phyloP scores from a whole-genome alignment of 495 filamentous ascomycete genomes.

The Aspergillus baeticus region DNA sequence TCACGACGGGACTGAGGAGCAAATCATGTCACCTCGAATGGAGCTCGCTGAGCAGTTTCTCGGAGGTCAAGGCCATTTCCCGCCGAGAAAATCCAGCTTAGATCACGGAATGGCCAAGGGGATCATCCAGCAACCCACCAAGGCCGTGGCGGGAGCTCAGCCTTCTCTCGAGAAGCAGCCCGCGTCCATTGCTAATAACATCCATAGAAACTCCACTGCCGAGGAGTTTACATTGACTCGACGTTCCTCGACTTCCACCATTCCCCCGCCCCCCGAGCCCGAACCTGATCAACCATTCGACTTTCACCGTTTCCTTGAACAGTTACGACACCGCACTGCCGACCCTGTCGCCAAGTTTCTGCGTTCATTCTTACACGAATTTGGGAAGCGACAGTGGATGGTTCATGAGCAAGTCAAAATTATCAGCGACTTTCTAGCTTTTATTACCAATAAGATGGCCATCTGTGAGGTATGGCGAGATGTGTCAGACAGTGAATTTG shows the following conservation, averaged over 20 bases:
- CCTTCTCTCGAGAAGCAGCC: conserved; percentile 22
- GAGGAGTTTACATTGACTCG: conserved; percentile 45
- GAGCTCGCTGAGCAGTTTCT: conserved; percentile 71
- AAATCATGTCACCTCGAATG: conserved; percentile 79
- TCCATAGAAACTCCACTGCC: conserved; percentile 19
- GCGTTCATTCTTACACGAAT: conserved; percentile 89
- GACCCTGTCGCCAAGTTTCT: conserved; percentile 96
- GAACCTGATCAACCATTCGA: conserved; percentile 92
- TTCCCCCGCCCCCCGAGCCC: conserved; percentile 80
- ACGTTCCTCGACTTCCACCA: conserved; percentile 47
- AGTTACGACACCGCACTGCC: conserved; percentile 90
- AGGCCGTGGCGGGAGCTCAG: conserved; percentile 14
- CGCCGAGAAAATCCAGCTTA: conserved; percentile 80
- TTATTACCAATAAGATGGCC: conserved; percentile 99
- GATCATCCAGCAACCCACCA: neutral
- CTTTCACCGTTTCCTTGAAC: conserved; percentile 95
- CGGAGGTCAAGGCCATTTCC: conserved; percentile 62
- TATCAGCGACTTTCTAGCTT: conserved; percentile 93
- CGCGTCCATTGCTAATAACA: conserved; percentile 15
- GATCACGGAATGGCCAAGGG: conserved; percentile 53
- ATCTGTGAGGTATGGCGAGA: conserved; percentile 95
- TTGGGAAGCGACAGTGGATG: conserved; percentile 99
- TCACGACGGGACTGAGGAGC: conserved; percentile 63
- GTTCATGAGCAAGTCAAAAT: conserved; percentile 99
- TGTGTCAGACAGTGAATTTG: conserved; percentile 94